Evolutionary conservation across 1,284 basidiomycete genomes (phyloP).

Genomic region (Cryptococcus floricola): DNA sequence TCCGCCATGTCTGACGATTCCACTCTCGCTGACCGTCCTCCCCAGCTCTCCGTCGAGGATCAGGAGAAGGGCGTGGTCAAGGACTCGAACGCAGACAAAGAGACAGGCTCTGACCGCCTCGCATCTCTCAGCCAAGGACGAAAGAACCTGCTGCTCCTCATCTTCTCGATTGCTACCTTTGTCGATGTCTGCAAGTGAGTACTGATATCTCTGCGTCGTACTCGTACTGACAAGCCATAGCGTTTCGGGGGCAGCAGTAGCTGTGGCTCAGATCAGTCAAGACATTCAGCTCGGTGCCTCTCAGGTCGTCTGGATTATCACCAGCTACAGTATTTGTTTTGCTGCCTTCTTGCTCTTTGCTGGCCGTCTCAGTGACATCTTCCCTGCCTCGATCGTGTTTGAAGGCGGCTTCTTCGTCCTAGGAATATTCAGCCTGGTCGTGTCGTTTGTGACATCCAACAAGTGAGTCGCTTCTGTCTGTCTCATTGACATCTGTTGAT

Average conservation of each 20-base stretch:
- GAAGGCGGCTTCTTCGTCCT: conserved; percentile 34
- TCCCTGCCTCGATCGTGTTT: conserved; percentile 40
- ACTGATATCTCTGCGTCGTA: background rate
- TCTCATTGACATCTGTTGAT: background rate
- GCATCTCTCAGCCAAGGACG: conserved; percentile 9
- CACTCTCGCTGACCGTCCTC: too few relatives aligned
- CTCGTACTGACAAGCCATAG: conserved; percentile 2
- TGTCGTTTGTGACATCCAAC: conserved; percentile 40
- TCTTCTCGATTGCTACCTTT: conserved; percentile 25
- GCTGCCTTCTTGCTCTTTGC: conserved; percentile 41
- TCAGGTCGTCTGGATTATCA: conserved; percentile 37
- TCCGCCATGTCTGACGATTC: too few relatives aligned
- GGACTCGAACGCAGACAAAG: too few relatives aligned
- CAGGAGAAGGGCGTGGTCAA: too few relatives aligned
- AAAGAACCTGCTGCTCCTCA: conserved; percentile 14
- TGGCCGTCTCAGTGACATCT: conserved; percentile 40
- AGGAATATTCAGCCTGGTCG: conserved; percentile 36
- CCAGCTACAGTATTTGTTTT: conserved; percentile 32
- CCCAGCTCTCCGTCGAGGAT: too few relatives aligned
- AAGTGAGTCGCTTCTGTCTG: conserved; percentile 15
- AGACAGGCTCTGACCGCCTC: background rate
- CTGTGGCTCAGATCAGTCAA: conserved; percentile 29
- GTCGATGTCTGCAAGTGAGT: conserved; percentile 30
- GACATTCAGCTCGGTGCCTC: conserved; percentile 29
- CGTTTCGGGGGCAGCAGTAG: conserved; percentile 31